Conservation (phyloP, 345 rosid genomes). For the Eucalyptus sp. region DNA sequence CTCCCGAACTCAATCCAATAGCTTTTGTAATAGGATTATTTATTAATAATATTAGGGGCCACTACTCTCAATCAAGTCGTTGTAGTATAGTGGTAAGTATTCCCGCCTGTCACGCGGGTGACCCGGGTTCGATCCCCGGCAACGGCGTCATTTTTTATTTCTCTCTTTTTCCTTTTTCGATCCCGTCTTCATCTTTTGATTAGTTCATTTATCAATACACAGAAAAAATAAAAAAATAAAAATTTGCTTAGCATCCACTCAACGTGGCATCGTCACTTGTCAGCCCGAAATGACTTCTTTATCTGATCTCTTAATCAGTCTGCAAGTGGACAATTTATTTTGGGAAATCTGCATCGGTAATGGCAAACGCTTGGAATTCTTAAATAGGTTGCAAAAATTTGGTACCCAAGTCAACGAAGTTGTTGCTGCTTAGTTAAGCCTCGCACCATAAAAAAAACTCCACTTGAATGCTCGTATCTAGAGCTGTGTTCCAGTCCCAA, state of each 20-base stretch:
- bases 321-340: not conserved
- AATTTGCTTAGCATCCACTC: not conserved
- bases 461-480: not conserved
- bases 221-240: rapidly evolving
- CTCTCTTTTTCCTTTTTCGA: not conserved
- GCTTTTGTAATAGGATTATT: not conserved
- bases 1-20: not conserved
- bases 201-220: not conserved
- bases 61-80: conserved; percentile 15
- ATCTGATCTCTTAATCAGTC: not conserved
- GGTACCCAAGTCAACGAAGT: not conserved
- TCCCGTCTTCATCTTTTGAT: not conserved
- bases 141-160: conserved; percentile 24
- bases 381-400: not conserved
- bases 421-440: not conserved
- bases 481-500: not conserved
- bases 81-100: conserved; percentile 97
- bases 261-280: not conserved
- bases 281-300: not conserved
- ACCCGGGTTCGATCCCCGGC: conserved; percentile 99
- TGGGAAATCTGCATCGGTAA: not conserved
- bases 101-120: conserved; percentile 95
- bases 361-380: not conserved
- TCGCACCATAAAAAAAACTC: not conserved
- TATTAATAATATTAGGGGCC: too few species aligned